phyloP scores from a whole-genome alignment of 2,329 filamentous ascomycete species.

The Orbilia blumenaviensis region DNA sequence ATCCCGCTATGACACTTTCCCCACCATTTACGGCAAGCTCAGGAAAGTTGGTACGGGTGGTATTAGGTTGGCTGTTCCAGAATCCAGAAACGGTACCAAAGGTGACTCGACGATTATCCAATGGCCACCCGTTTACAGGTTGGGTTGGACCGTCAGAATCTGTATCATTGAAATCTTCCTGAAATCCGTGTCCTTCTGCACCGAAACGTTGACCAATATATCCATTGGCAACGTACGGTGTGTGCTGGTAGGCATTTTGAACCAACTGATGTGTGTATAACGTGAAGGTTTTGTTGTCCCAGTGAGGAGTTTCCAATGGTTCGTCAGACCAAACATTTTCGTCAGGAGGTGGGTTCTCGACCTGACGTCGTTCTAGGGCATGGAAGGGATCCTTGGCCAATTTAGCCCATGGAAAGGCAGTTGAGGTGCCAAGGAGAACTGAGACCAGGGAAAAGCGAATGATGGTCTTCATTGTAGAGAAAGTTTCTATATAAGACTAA shows the following conservation, averaged over 20 bases:
- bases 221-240: constrained; percentile 70
- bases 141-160: constrained; percentile 50
- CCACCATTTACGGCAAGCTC: constrained; percentile 76
- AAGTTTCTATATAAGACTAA: constrained; percentile 9
- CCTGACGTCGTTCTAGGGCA: constrained; percentile 49
- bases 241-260: constrained; percentile 64
- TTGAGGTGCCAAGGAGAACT: constrained; percentile 27
- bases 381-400: constrained; percentile 34
- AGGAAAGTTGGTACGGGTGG: constrained; percentile 71
- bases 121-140: constrained; percentile 72
- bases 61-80: constrained; percentile 69
- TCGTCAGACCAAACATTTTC: constrained; percentile 53
- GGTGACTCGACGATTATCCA: constrained; percentile 71
- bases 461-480: constrained; percentile 42
- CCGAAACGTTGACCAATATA: constrained; percentile 73
- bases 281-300: constrained; percentile 63
- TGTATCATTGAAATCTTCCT: constrained; percentile 54
- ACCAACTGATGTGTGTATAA: constrained; percentile 65
- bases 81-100: constrained; percentile 76
- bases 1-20: constrained; percentile 75
- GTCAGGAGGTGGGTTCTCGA: constrained; percentile 55
- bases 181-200: constrained; percentile 67
- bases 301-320: constrained; percentile 56
- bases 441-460: constrained; percentile 39
- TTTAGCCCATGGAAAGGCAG: constrained; percentile 25